Evolutionary conservation across 2,329 filamentous ascomycete species (phyloP), one percentile per base, ranked within the genome.

Genomic region (Calonectria fujianensis): DNA sequence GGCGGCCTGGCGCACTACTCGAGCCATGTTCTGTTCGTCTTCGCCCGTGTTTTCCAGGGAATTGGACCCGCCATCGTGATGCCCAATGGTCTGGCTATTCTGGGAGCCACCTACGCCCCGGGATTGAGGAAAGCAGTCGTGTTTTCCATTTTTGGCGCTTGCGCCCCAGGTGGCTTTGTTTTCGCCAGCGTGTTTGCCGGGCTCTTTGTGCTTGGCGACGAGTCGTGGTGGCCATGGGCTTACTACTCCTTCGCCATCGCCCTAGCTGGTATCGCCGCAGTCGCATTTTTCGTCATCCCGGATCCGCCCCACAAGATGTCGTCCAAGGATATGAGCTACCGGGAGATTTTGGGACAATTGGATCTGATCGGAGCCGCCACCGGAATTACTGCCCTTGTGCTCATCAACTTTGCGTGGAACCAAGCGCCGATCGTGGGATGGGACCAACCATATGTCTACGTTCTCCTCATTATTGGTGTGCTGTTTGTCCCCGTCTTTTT

Each of bases 381-480:
- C 0, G 92, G 92, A 1, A 86, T 93, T 24, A 84, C 86, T 0
- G 89, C 88, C 0, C 84, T 94, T 31, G 86, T 93, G 0, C 85
- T 94, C 24, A 88, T 94, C 83, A 93, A 93, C 80, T 91, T 94
- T 77, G 90, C 92, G 0, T 93, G 91, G 91, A 94, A 93, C 73
- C 91, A 94, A 80, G 92, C 90, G 0, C 88, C 91, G 0, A 85
- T 90, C 0, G 89, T 88, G 2, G 91, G 91, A 2, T 94, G 92
- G 92, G 77, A 84, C 1, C 85, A 86, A 9, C 85, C 90, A 0
- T 91, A 91, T 70, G 86, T 92, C n/a, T 89, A 90, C 73, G 84
- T 89, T 0, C 83, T 90, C 0, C 85, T 94, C 0, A 88, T 93
- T 48, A 74, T 93, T 3, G 92, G 92, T 0, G 72, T 91, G 2